phyloP scores from a whole-genome alignment of 2,329 filamentous ascomycete species.

The Aspergillus luchuensis region DNA sequence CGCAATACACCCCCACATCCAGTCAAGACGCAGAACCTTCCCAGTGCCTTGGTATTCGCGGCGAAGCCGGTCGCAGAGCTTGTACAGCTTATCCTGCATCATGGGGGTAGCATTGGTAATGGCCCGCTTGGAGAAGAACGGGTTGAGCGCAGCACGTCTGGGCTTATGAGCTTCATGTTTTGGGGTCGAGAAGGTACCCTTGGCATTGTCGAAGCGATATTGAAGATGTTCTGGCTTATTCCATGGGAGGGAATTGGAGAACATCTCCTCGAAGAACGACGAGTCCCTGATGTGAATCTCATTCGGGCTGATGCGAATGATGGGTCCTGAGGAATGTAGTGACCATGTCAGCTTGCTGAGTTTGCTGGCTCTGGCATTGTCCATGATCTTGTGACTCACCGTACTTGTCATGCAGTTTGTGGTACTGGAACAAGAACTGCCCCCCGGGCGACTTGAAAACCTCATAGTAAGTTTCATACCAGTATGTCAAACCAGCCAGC shows the following conservation, averaged over 20 bases:
- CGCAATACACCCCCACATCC: constrained; percentile 20
- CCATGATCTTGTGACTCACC: constrained; percentile 4
- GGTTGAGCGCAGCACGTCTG: constrained; percentile 44
- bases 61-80: constrained; percentile 13
- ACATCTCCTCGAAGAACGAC: constrained; percentile 18
- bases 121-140: constrained; percentile 46
- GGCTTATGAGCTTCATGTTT: constrained; percentile 43
- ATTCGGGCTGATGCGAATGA: constrained; percentile 21
- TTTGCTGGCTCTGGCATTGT: background rate
- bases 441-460: constrained; percentile 16
- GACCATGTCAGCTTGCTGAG: background rate
- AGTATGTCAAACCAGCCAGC: constrained; percentile 17
- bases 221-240: constrained; percentile 18
- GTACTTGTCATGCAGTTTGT: constrained; percentile 17
- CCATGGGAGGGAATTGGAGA: constrained; percentile 17
- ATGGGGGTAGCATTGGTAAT: constrained; percentile 36
- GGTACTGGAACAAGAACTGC: constrained; percentile 21
- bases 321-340: constrained; percentile 10
- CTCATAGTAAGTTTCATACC: constrained; percentile 20
- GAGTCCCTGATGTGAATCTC: constrained; percentile 22
- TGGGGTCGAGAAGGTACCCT: constrained; percentile 30
- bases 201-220: constrained; percentile 19
- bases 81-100: constrained; percentile 18
- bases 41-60: constrained; percentile 12
- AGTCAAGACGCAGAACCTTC: constrained; percentile 16